These are phyloP conservation scores for Candida hispaniensis DNA, from an alignment of 805 yeast species.

Conservation along the genomic window DNA sequence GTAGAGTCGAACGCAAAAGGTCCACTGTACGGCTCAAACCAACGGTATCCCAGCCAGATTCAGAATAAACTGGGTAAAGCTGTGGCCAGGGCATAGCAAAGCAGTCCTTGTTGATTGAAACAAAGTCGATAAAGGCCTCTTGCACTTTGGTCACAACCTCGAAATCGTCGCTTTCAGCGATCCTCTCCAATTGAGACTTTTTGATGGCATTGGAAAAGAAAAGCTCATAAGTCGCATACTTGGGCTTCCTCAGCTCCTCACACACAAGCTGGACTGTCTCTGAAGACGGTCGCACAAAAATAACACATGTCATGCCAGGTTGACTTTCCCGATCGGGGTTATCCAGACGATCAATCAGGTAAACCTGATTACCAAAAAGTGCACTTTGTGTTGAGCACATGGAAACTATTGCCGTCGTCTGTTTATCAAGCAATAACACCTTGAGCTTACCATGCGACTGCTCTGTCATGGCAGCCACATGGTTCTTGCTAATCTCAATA, in stretches of 20 bases:
- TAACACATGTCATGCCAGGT: constrained; percentile 72
- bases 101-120: constrained; percentile 59
- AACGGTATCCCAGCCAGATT: constrained; percentile 37
- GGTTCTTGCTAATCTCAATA: constrained; percentile 12
- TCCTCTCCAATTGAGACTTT: constrained; percentile 68
- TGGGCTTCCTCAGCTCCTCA: constrained; percentile 66
- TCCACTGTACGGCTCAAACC: constrained; percentile 36
- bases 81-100: constrained; percentile 33
- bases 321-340: constrained; percentile 52
- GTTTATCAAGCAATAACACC: constrained; percentile 67
- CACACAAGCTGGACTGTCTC: constrained; percentile 50
- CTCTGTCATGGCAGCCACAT: constrained; percentile 11
- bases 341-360: constrained; percentile 58
- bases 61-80: constrained; percentile 11
- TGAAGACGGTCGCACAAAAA: constrained; percentile 63
- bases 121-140: constrained; percentile 79
- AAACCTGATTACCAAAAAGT: constrained; percentile 71
- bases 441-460: constrained; percentile 35
- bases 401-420: constrained; percentile 78
- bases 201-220: constrained; percentile 65
- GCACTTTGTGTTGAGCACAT: constrained; percentile 82
- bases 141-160: constrained; percentile 68
- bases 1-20: constrained; percentile 44
- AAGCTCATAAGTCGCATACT: constrained; percentile 65
- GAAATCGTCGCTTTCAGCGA: constrained; percentile 84